These are phyloP conservation scores for Cicer judaicum DNA, from an alignment of 306 rosid species.

Conservation along the genomic window DNA sequence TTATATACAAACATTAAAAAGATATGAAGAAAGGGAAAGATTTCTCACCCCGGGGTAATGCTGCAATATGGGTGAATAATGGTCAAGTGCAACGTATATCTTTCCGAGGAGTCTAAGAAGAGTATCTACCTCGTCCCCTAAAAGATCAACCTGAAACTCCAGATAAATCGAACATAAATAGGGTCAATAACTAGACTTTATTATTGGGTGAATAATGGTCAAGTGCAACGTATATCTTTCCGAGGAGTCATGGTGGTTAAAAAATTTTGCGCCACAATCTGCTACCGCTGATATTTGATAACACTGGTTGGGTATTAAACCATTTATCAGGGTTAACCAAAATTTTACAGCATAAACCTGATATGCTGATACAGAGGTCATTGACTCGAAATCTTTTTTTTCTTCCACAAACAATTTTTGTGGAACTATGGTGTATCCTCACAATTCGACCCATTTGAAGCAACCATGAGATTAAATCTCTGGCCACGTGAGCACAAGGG, in stretches of 20 bases:
- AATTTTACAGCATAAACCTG: constrained; percentile 32
- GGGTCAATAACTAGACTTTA: background rate
- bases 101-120: constrained; percentile 65
- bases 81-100: constrained; percentile 84
- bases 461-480: background rate
- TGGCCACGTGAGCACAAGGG: background rate
- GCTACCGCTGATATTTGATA: too few relatives aligned
- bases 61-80: constrained; percentile 87
- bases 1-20: constrained; percentile 12
- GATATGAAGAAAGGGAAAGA: constrained; percentile 18
- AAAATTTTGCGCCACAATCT: too few relatives aligned
- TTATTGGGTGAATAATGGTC: constrained; percentile 85
- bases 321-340: background rate
- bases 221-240: constrained; percentile 72
- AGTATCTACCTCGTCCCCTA: constrained; percentile 83
- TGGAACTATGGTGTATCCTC: background rate
- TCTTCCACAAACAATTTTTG: background rate
- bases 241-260: constrained; percentile 41
- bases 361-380: background rate
- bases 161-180: constrained; percentile 19
- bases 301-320: background rate
- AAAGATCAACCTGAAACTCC: constrained; percentile 86
- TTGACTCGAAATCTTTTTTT: background rate
- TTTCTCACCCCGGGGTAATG: constrained; percentile 95
- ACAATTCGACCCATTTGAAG: constrained; percentile 10